Conservation (phyloP, 2,329 filamentous ascomycete species). For the Calonectria pteridis region DNA sequence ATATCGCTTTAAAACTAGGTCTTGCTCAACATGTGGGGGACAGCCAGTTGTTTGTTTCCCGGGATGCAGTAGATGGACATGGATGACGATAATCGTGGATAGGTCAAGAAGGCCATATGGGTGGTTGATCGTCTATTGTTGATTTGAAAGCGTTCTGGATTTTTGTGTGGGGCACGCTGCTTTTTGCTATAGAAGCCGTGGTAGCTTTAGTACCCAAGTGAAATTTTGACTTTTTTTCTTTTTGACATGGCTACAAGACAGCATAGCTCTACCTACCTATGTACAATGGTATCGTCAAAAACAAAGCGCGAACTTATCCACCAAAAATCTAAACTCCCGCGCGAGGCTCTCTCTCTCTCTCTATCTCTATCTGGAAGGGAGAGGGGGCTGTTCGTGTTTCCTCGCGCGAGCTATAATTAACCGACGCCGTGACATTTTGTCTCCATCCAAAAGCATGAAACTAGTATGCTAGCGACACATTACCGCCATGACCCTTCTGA, state of each 20-base stretch:
- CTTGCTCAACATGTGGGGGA: conserved; percentile 3
- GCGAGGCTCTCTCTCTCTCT: background rate
- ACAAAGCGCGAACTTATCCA: background rate
- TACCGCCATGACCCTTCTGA: conserved; percentile 7
- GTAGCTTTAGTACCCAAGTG: conserved; percentile 9
- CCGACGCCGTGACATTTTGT: background rate
- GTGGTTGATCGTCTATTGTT: conserved; percentile 11
- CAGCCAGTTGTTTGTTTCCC: background rate
- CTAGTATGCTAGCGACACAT: background rate
- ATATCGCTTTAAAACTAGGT: conserved; percentile 18
- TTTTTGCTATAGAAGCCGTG: conserved; percentile 13
- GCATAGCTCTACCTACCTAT: conserved; percentile 4
- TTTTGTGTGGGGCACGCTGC: conserved; percentile 14
- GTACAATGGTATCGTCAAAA: conserved; percentile 23
- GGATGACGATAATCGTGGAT: conserved; percentile 7
- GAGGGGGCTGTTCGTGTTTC: background rate
- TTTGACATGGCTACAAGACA: conserved; percentile 7
- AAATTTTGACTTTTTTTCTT: conserved; percentile 8
- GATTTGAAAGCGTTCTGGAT: conserved; percentile 21
- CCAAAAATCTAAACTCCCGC: background rate
- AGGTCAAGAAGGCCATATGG: conserved; percentile 15
- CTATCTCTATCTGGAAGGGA: background rate
- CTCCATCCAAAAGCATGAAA: background rate
- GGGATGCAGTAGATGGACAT: conserved; percentile 16
- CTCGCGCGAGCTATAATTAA: background rate